Conservation (phyloP, 2,329 filamentous ascomycete genomes). For the Fusarium luffae region DNA sequence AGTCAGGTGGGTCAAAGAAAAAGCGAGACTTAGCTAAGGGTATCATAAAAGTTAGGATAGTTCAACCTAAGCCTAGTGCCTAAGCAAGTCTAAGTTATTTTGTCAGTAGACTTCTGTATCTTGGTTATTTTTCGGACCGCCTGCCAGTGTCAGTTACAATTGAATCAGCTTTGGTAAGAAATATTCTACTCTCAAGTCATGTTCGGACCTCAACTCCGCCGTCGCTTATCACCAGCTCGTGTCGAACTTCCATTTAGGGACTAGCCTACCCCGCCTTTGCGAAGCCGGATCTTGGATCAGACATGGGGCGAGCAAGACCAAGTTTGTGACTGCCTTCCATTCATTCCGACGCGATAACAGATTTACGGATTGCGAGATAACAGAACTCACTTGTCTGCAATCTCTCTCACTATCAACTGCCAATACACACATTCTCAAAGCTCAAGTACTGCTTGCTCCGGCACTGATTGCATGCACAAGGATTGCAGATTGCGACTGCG, state of each 20-base stretch:
- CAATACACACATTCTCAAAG: not conserved
- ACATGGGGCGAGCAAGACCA: not conserved
- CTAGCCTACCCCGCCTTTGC: constrained; percentile 22
- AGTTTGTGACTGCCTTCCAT: not conserved
- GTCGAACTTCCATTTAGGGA: not conserved
- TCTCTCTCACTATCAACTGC: too few relatives aligned
- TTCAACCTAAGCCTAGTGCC: too few relatives aligned
- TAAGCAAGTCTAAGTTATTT: too few relatives aligned
- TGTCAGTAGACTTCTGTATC: too few relatives aligned
- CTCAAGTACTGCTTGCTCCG: not conserved
- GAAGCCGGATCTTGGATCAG: not conserved
- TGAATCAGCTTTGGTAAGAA: too few relatives aligned
- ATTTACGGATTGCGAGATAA: not conserved
- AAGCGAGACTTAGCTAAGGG: too few relatives aligned
- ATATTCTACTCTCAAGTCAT: not conserved
- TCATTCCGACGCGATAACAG: constrained; percentile 1
- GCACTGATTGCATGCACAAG: not conserved
- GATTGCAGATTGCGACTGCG: not conserved
- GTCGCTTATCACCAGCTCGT: not conserved
- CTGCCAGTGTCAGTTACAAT: too few relatives aligned
- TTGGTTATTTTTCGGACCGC: too few relatives aligned
- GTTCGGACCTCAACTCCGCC: not conserved
- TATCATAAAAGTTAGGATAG: too few relatives aligned
- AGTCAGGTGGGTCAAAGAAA: too few relatives aligned
- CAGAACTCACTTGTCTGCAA: not conserved